Evolutionary conservation across 2,329 filamentous ascomycete species (phyloP).

Genomic region (Cladosporium sp.): DNA sequence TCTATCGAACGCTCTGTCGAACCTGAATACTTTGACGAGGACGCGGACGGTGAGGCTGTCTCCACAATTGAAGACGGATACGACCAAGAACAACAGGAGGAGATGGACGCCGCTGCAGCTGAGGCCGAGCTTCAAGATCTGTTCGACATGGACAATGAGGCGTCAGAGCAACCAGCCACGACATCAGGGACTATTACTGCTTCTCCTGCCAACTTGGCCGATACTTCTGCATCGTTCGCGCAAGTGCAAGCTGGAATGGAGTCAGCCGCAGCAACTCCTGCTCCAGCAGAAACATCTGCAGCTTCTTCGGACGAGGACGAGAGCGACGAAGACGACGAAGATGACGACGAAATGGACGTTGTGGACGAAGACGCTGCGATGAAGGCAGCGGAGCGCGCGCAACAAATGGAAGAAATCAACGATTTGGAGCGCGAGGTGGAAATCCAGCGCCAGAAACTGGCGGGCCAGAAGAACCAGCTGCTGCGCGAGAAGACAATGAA

Average conservation of each 20-base stretch:
- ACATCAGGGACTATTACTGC: conserved; percentile 24
- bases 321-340: conserved; percentile 44
- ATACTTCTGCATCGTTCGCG: conserved; percentile 24
- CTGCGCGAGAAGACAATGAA: conserved; percentile 47
- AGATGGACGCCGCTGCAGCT: conserved; percentile 28
- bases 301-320: conserved; percentile 31
- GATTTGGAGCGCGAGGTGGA: conserved; percentile 51
- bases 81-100: conserved; percentile 39
- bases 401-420: conserved; percentile 50
- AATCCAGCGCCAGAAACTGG: conserved; percentile 33
- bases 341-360: conserved; percentile 38
- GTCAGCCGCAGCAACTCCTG: conserved; percentile 21
- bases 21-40: conserved; percentile 29
- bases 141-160: conserved; percentile 34
- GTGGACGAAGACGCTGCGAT: conserved; percentile 51
- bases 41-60: conserved; percentile 27
- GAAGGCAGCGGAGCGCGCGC: conserved; percentile 43
- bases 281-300: conserved; percentile 24
- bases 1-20: conserved; percentile 39
- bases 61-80: conserved; percentile 33
- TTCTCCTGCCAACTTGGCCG: conserved; percentile 25
- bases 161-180: conserved; percentile 13
- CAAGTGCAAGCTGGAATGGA: conserved; percentile 19
- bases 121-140: conserved; percentile 33
- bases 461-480: conserved; percentile 43